phyloP scores from a whole-genome alignment of 2,329 filamentous ascomycete genomes.

The Ceratocystis cacaofunesta region DNA sequence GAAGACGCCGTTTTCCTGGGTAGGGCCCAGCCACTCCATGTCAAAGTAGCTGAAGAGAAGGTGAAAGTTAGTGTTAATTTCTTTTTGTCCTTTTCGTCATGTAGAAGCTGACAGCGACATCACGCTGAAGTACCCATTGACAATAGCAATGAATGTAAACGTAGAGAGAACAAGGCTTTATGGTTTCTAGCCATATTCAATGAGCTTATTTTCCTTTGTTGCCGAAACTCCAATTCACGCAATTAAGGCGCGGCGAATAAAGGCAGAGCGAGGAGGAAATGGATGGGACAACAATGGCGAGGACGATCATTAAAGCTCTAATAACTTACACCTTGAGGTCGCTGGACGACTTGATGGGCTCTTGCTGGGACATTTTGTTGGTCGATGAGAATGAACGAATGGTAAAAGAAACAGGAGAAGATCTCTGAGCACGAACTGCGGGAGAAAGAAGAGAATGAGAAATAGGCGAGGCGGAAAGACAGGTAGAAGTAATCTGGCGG shows the following conservation, averaged over 20 bases:
- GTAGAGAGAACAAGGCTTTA: no score
- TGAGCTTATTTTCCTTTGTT: no score
- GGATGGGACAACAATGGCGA: no score
- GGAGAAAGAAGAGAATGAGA: constrained; percentile 28
- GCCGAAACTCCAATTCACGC: no score
- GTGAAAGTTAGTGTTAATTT: neutral
- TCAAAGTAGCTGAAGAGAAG: constrained; percentile 48
- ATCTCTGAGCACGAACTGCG: constrained; percentile 19
- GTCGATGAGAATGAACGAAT: constrained; percentile 41
- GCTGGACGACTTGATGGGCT: constrained; percentile 46
- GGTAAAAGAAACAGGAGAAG: constrained; percentile 28
- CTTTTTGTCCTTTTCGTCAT: neutral
- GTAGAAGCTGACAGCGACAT: neutral
- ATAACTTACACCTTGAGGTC: constrained; percentile 46
- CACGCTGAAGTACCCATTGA: no score
- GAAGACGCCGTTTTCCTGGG: constrained; percentile 44
- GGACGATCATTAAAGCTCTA: neutral
- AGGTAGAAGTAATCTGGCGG: constrained; percentile 26
- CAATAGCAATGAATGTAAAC: no score
- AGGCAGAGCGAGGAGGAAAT: no score
- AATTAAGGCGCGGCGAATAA: no score
- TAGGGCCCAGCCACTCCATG: constrained; percentile 55
- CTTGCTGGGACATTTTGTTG: constrained; percentile 12
- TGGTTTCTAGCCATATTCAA: no score
- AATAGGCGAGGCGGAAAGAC: constrained; percentile 26